phyloP scores from a whole-genome alignment of 441 rosid species.

The Syzygium malaccense region DNA sequence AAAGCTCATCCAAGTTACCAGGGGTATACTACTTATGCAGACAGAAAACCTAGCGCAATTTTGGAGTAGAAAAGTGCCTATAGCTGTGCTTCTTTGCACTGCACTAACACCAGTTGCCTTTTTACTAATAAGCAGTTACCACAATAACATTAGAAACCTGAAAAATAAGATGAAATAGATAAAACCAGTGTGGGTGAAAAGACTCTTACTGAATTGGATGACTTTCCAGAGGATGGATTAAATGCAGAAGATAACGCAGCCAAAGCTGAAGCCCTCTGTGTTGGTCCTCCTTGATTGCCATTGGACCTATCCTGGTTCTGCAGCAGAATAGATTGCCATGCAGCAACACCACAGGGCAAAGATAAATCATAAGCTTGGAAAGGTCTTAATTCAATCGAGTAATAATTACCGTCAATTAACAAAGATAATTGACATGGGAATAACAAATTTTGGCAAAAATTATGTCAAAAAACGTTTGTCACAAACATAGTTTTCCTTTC shows the following conservation, averaged over 20 bases:
- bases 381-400: neutral
- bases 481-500: neutral
- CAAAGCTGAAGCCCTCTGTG: slow-evolving; percentile 11
- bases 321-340: neutral
- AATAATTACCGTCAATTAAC: neutral
- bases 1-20: neutral
- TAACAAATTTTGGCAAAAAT: neutral
- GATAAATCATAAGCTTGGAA: neutral
- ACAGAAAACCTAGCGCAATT: neutral
- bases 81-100: neutral
- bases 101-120: neutral
- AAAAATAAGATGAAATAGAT: neutral
- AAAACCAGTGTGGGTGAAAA: neutral
- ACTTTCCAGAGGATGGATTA: neutral
- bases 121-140: neutral
- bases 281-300: slow-evolving; percentile 4
- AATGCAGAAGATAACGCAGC: slow-evolving; percentile 4
- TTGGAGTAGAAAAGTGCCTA: neutral
- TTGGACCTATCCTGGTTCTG: slow-evolving; percentile 3
- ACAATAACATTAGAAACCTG: neutral
- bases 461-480: neutral
- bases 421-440: neutral
- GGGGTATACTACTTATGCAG: neutral
- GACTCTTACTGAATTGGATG: neutral
- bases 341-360: neutral